phyloP scores from a whole-genome alignment of 257 asterid species.

The Solanum peruvianum region DNA sequence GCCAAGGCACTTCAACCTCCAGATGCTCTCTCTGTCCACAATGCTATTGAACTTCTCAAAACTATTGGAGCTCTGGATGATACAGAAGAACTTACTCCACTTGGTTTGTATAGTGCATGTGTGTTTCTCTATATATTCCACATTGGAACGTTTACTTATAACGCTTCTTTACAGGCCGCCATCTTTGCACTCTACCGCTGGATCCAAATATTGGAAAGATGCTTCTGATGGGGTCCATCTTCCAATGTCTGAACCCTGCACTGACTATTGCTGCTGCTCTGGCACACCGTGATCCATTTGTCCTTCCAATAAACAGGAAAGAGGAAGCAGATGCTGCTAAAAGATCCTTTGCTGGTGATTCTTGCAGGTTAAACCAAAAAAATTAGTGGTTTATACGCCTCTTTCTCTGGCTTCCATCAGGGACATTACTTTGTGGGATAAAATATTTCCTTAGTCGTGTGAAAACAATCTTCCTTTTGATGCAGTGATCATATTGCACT shows the following conservation, averaged over 20 bases:
- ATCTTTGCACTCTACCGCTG: slow-evolving; percentile 82
- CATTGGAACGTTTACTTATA: neutral
- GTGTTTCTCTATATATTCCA: neutral
- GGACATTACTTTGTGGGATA: neutral
- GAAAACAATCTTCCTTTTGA: neutral
- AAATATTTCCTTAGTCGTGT: slow-evolving; percentile 1
- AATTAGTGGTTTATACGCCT: neutral
- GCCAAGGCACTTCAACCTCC: slow-evolving; percentile 96
- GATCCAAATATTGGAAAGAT: slow-evolving; percentile 98
- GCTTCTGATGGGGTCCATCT: slow-evolving; percentile 97
- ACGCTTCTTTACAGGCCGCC: slow-evolving; percentile 47
- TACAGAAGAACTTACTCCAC: slow-evolving; percentile 87
- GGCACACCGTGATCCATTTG: slow-evolving; percentile 88
- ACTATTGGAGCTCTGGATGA: slow-evolving; percentile 92
- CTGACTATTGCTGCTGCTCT: slow-evolving; percentile 95
- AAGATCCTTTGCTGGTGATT: slow-evolving; percentile 85
- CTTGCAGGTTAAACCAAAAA: slow-evolving; percentile 70
- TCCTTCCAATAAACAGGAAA: slow-evolving; percentile 76
- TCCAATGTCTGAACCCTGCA: slow-evolving; percentile 90
- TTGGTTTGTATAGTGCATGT: slow-evolving; percentile 39
- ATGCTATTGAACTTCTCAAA: slow-evolving; percentile 90
- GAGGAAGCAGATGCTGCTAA: slow-evolving; percentile 91
- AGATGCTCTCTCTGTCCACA: slow-evolving; percentile 75
- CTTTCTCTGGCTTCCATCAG: slow-evolving; percentile 1
- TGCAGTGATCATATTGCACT: slow-evolving; percentile 92